A percentile compares a stretch with the other conserved stretches of the same genome.
These are phyloP conservation scores for Kentomonas sorsogonicus DNA, from an alignment of 208 protist species.

Conservation along the genomic window DNA sequence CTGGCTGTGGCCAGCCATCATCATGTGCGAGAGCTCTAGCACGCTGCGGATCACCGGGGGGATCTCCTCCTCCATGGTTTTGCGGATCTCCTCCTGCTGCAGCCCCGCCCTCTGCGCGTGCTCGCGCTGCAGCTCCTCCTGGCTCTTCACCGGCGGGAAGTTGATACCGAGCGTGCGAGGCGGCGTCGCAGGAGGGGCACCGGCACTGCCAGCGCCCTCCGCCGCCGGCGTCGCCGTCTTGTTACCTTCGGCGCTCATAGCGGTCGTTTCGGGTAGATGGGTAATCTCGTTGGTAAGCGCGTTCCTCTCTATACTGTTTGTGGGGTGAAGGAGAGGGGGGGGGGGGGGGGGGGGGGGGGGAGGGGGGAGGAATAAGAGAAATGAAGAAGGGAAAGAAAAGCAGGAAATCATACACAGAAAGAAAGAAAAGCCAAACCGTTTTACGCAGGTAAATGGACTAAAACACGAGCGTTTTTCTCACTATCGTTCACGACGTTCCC, in stretches of 20 bases:
- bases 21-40: constrained; percentile 67
- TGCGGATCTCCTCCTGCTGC: constrained; percentile 41
- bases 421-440: not conserved
- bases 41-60: constrained; percentile 80
- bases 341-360: no score
- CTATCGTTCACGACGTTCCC: no score
- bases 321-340: no score
- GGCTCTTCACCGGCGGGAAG: constrained; percentile 63
- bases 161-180: constrained; percentile 41
- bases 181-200: not conserved
- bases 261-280: no score
- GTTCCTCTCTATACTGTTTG: no score
- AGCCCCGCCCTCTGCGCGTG: constrained; percentile 48
- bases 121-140: constrained; percentile 33
- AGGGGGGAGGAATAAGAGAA: not conserved
- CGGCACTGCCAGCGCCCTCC: not conserved
- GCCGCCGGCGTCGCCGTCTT: not conserved
- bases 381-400: constrained; percentile 5
- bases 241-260: no score
- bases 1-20: constrained; percentile 77
- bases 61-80: constrained; percentile 55
- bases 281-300: no score
- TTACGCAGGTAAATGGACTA: no score
- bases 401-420: not conserved
- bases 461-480: no score